These are phyloP conservation scores for Fraxinus paxiana DNA, from an alignment of 305 asterid species.

Conservation along the genomic window DNA sequence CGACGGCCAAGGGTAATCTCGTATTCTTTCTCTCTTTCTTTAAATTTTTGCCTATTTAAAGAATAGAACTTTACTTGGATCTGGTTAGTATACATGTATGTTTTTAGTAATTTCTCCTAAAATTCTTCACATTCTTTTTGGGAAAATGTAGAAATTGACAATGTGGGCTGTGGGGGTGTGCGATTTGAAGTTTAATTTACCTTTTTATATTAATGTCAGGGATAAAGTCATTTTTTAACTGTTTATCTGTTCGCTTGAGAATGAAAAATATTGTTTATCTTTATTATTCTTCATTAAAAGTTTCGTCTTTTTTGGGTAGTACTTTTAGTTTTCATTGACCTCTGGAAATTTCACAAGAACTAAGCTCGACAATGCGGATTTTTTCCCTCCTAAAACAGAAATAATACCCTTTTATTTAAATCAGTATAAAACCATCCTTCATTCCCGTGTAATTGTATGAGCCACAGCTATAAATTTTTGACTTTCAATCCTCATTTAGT, in stretches of 20 bases:
- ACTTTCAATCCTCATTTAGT: neutral
- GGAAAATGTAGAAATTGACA: neutral
- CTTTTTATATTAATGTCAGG: neutral
- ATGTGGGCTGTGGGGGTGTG: neutral
- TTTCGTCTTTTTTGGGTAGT: neutral
- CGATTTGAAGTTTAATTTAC: neutral
- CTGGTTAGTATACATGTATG: neutral
- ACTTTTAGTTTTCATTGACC: neutral
- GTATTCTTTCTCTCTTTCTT: neutral
- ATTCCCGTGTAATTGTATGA: neutral
- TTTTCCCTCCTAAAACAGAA: neutral
- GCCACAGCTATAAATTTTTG: neutral
- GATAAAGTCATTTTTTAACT: neutral
- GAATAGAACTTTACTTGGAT: neutral
- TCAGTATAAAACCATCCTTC: neutral
- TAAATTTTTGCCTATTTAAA: neutral
- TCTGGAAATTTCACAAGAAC: neutral
- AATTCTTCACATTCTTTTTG: neutral
- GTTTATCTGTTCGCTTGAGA: neutral
- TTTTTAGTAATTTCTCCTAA: neutral
- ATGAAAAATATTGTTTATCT: neutral
- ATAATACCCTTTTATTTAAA: neutral
- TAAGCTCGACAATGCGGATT: neutral
- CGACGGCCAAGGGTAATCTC: conserved; percentile 42
- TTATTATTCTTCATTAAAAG: neutral